Evolutionary conservation across 345 rosid genomes (phyloP).

Genomic region (Eutrema heterophyllum): DNA sequence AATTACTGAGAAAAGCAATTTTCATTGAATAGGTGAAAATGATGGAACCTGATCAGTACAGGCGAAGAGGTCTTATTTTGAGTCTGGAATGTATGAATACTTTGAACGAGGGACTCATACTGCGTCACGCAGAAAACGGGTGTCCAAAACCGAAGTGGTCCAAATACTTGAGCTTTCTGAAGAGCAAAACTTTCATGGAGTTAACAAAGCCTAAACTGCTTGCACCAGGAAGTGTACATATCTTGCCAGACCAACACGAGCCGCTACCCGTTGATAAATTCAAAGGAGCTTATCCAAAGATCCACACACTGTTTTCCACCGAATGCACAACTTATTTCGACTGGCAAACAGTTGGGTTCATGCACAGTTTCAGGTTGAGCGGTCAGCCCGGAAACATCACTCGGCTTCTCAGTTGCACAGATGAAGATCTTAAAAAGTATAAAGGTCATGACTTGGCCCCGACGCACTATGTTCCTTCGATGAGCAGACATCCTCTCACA

Average conservation of each 20-base stretch:
- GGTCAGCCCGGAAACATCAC: constrained; percentile 97
- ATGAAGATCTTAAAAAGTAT: constrained; percentile 70
- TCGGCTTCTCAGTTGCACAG: constrained; percentile 94
- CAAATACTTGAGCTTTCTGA: constrained; percentile 84
- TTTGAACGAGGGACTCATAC: constrained; percentile 81
- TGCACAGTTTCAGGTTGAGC: constrained; percentile 86
- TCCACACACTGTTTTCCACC: constrained; percentile 90
- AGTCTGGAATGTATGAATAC: constrained; percentile 85
- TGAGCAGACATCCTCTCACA: constrained; percentile 94
- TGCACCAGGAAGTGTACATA: constrained; percentile 33
- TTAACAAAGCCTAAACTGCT: constrained; percentile 67
- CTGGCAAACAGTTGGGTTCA: constrained; percentile 97
- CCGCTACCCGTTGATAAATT: constrained; percentile 37
- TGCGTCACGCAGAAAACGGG: constrained; percentile 69
- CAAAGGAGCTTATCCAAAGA: constrained; percentile 56
- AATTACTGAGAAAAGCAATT: background rate
- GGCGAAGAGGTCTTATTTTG: constrained; percentile 53
- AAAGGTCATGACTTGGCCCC: constrained; percentile 91
- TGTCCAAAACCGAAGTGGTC: constrained; percentile 87
- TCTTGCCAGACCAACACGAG: constrained; percentile 36
- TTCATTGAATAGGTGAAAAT: constrained; percentile 46
- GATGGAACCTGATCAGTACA: constrained; percentile 64
- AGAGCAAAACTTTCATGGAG: constrained; percentile 86
- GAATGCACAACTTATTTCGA: constrained; percentile 93
- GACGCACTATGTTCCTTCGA: constrained; percentile 95